phyloP scores from a whole-genome alignment of 768 basidiomycete genomes.

The Tulasnella sp. region DNA sequence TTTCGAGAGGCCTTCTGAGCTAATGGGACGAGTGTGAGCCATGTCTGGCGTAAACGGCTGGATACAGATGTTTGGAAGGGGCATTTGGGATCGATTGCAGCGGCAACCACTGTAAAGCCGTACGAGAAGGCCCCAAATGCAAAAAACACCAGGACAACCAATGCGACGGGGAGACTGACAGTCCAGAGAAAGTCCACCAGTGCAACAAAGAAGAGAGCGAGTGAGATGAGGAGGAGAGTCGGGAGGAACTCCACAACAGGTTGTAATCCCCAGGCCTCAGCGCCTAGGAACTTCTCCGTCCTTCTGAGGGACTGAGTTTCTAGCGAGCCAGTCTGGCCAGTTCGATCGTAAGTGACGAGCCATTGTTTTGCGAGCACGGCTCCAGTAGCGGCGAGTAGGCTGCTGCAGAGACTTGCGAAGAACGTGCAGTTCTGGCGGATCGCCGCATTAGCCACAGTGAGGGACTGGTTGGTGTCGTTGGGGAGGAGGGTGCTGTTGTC shows the following conservation, averaged over 20 bases:
- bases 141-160: neutral
- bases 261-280: neutral
- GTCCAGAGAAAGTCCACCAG: neutral
- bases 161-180: neutral
- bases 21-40: too few relatives aligned
- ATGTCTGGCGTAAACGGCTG: neutral
- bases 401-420: neutral
- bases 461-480: neutral
- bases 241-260: neutral
- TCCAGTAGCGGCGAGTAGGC: neutral
- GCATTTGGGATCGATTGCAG: neutral
- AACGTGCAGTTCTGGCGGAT: neutral
- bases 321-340: constrained; percentile 1
- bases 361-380: constrained; percentile 4
- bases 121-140: neutral
- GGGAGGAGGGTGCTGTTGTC: constrained; percentile 1
- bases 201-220: neutral
- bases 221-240: neutral
- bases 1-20: too few relatives aligned
- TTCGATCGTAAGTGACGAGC: neutral
- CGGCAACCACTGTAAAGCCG: neutral
- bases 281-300: neutral
- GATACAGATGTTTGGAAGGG: constrained; percentile 9
- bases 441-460: neutral
- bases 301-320: neutral